Base-by-base conservation (phyloP, 2,329 filamentous ascomycete genomes). In the Exophiala mesophila region DNA sequence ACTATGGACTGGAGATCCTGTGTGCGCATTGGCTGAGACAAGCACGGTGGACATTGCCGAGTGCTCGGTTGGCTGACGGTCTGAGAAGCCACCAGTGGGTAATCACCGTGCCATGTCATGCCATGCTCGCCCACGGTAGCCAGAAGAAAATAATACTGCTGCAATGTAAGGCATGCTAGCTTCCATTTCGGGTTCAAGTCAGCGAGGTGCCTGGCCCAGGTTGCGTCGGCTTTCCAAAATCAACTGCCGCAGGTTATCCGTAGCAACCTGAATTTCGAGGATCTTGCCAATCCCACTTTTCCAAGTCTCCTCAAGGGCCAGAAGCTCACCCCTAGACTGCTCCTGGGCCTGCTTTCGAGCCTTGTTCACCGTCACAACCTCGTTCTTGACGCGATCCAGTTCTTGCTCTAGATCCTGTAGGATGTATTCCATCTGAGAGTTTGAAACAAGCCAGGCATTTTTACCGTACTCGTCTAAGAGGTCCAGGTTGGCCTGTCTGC, bases 361-460 rank as follows among this genome's bases (percentile, higher is more conserved):
- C 45, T 82, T 70, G 53, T 89, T 88, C 7, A 92, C 71, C 26
- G 76, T 61, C 60, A 96, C 88, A 35, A 88, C 76, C 52, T 85
- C 79, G 45, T 75, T 72, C 62, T 81, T 82, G 15, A 76, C 68
- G 28, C 71, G 73, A 10, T 79, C 81, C 36, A 97, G 71, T 57
- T 95, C 88, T 32, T 72, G 71, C 71, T 97, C 90, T 18, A 94
- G 59, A 9, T 63, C 63, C 37, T 74, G 73, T 38, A 94, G 65
- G 30, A 87, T 76, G 31, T 78, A 77, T 66, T 96, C 90, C 15
- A 88, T 64, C 54, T 85, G 80, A 55, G 82, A 78, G 64, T 98
- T 98, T 4, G 79, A 79, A 6, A 94, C 76, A 41, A 98, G 72
- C 90, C 92, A 97, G 7, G 87, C 83, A 63, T 95, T 95, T 67